Evolutionary conservation across 257 asterid genomes (phyloP), one percentile per base, ranked within the genome.

Genomic region (Lantana camara): DNA sequence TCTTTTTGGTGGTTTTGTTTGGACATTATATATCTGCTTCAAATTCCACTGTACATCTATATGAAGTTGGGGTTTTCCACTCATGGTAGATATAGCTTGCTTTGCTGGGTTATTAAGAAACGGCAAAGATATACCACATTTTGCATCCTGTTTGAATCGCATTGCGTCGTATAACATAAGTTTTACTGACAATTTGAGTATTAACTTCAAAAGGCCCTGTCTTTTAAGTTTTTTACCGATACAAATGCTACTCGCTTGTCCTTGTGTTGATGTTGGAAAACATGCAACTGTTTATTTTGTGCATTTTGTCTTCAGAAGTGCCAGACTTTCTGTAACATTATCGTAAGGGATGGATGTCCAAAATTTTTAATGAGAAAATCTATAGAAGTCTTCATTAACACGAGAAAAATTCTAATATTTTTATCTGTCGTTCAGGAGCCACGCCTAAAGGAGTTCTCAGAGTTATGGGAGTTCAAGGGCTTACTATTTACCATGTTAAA

Each of bases 371-470:
- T 58, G 49, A 29, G 42, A 41, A 49, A 46, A 19, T 63, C 48
- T 37, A 22, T 21, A 29, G 17, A 63, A 19, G 37, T 61, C 60
- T 63, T 63, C 61, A 32, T 24, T 51, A 27, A 19, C 64, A 51
- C n/a, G n/a, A 51, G 14, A 20, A 51, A 65, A 45, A 44, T 34
- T 70, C 38, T 70, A 60, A 64, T 57, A 45, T 42, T 45, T 64
- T 57, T n/a, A 34, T 37, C 65, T 30, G 7, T 77, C 14, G 71
- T 82, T 67, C 83, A 90, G 99, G 99, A 75, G 99, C 99, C 67
- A 93, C 99, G 47, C 99, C 99, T 15, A 93, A 93, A 75, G 99
- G 99, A 67, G 99, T 93, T 62, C 97, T 93, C 38, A 73, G 99
- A 72, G 96, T 90, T 54, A 93, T 93, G 99, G 99, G 99, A 60